A percentile compares a stretch with the other conserved stretches of the same genome.
Evolutionary conservation across 2,329 filamentous ascomycete species (phyloP).

Genomic region (Hyphodiscus sp.): DNA sequence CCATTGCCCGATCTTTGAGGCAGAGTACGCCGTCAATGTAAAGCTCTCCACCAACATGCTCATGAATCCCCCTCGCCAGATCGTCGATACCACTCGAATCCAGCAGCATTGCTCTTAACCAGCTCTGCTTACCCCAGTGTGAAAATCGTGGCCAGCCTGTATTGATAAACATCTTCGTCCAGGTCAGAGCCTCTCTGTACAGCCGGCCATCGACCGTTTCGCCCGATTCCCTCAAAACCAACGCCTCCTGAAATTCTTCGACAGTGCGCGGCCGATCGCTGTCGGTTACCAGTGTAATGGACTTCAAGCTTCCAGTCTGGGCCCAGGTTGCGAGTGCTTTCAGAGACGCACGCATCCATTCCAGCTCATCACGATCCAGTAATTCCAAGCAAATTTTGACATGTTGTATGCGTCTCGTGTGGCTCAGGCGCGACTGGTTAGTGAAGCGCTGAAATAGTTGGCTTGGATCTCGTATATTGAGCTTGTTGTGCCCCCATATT

Average conservation of each 20-base stretch:
- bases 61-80: constrained; percentile 18
- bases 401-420: constrained; percentile 10
- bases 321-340: constrained; percentile 14
- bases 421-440: neutral
- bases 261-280: constrained; percentile 22
- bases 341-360: constrained; percentile 20
- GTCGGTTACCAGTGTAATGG: constrained; percentile 20
- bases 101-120: constrained; percentile 26
- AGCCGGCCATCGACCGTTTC: constrained; percentile 24
- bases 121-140: constrained; percentile 27
- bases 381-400: constrained; percentile 23
- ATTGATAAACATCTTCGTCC: constrained; percentile 18
- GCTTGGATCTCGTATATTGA: constrained; percentile 15
- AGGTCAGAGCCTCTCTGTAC: constrained; percentile 12
- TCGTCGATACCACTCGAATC: constrained; percentile 21
- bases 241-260: constrained; percentile 22
- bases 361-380: constrained; percentile 26
- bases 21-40: constrained; percentile 20
- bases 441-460: constrained; percentile 16
- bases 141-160: constrained; percentile 27
- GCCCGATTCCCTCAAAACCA: constrained; percentile 20
- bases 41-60: constrained; percentile 20
- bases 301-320: constrained; percentile 11
- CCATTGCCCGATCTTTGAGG: constrained; percentile 13
- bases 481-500: constrained; percentile 23